A percentile compares a stretch with the other conserved stretches of the same genome.
These are phyloP conservation scores for Globisporangium alternatum DNA, from an alignment of 352 stramenopile genomes.

Conservation along the genomic window DNA sequence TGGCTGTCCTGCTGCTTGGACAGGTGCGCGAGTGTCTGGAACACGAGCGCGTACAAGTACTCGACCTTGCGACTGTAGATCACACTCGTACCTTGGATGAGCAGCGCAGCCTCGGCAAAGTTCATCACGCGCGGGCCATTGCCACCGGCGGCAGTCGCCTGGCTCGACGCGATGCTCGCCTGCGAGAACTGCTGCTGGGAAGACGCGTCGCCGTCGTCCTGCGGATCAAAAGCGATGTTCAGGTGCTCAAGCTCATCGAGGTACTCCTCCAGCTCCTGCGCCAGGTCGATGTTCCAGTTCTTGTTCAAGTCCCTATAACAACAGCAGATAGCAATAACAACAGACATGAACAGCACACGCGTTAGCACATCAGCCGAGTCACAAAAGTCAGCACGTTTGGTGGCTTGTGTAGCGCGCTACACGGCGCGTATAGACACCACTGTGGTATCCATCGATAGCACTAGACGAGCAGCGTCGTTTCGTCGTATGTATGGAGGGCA, in stretches of 20 bases:
- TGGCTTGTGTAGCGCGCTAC: background rate
- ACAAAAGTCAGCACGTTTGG: too few species aligned
- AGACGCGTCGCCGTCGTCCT: slow-evolving; percentile 19
- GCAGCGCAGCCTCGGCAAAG: slow-evolving; percentile 91
- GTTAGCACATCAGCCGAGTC: background rate
- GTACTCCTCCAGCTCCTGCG: slow-evolving; percentile 87
- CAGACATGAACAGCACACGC: too few species aligned
- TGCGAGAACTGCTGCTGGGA: slow-evolving; percentile 22
- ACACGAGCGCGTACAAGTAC: slow-evolving; percentile 92
- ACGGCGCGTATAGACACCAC: background rate
- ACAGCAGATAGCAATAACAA: background rate
- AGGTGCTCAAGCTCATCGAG: slow-evolving; percentile 83
- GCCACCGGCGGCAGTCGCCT: slow-evolving; percentile 18
- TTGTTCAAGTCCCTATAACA: slow-evolving; percentile 79
- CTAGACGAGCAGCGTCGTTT: background rate
- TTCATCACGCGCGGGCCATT: slow-evolving; percentile 59
- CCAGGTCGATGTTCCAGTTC: slow-evolving; percentile 92
- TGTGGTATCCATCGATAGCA: background rate
- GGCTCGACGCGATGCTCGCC: slow-evolving; percentile 25
- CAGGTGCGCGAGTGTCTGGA: slow-evolving; percentile 86
- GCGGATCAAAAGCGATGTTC: slow-evolving; percentile 62
- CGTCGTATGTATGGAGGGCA: background rate
- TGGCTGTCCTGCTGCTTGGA: slow-evolving; percentile 50
- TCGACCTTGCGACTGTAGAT: slow-evolving; percentile 96
- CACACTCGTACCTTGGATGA: slow-evolving; percentile 92